Conservation (phyloP, 2,329 filamentous ascomycete species). For the Trichoderma atroviride region DNA sequence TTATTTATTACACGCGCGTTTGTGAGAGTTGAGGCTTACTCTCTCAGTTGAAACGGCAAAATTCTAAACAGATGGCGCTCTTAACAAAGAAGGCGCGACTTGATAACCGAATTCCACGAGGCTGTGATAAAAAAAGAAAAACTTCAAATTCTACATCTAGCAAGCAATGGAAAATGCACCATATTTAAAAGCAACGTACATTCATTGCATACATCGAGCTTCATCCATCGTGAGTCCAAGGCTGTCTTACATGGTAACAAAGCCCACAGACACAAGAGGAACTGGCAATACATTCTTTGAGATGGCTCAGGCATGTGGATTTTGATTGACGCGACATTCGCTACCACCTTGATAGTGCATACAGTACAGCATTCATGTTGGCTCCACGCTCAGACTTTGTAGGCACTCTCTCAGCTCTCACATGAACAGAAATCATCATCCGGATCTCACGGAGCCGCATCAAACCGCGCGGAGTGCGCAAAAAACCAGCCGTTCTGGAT, state of each 20-base stretch:
- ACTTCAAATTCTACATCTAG: neutral
- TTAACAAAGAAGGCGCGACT: no score
- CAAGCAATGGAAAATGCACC: neutral
- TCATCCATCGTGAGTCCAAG: neutral
- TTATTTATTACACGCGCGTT: no score
- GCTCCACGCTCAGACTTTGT: neutral
- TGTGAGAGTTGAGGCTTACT: no score
- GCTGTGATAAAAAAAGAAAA: neutral
- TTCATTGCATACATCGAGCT: neutral
- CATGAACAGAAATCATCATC: neutral
- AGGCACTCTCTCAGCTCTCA: neutral
- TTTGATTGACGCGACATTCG: neutral
- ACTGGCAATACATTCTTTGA: neutral
- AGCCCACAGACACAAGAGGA: neutral
- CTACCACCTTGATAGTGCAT: neutral
- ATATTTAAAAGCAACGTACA: neutral
- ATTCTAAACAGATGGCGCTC: no score
- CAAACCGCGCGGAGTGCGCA: neutral
- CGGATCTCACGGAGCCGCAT: neutral
- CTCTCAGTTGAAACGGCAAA: no score
- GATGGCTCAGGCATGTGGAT: neutral
- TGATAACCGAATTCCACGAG: neutral
- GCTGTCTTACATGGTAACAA: neutral
- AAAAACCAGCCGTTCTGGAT: neutral
- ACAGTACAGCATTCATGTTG: no score